Conservation (phyloP, 2,329 filamentous ascomycete species). For the Fusarium tupiense region DNA sequence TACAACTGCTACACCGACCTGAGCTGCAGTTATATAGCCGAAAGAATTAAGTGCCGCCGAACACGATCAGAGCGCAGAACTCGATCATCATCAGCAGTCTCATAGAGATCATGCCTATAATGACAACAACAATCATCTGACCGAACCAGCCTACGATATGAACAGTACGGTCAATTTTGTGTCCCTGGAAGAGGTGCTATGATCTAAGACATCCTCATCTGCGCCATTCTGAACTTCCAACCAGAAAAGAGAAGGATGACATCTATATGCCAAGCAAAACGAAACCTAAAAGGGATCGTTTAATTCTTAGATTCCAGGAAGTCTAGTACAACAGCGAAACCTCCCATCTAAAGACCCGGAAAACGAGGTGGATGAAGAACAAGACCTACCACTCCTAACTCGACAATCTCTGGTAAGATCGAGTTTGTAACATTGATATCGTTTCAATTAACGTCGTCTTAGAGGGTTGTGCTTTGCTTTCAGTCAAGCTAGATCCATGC, state of each 20-base stretch:
- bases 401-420: background rate
- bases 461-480: background rate
- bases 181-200: too few species aligned
- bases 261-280: background rate
- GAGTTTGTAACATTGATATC: background rate
- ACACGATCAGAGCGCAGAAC: background rate
- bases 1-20: too few species aligned
- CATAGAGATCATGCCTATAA: background rate
- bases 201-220: too few species aligned
- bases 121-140: background rate
- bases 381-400: background rate
- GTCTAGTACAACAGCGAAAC: background rate
- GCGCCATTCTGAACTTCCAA: too few species aligned
- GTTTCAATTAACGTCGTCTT: background rate
- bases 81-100: background rate
- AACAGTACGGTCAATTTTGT: background rate
- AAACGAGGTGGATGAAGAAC: too few species aligned
- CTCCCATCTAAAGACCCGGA: background rate
- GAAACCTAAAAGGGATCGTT: background rate
- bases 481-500: too few species aligned
- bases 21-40: too few species aligned
- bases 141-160: background rate
- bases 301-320: background rate
- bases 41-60: too few species aligned
- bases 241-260: too few species aligned